A percentile compares a stretch with the other conserved stretches of the same genome.
Evolutionary conservation across 139 green algal species (phyloP).

Genomic region (Chlorella sp.): DNA sequence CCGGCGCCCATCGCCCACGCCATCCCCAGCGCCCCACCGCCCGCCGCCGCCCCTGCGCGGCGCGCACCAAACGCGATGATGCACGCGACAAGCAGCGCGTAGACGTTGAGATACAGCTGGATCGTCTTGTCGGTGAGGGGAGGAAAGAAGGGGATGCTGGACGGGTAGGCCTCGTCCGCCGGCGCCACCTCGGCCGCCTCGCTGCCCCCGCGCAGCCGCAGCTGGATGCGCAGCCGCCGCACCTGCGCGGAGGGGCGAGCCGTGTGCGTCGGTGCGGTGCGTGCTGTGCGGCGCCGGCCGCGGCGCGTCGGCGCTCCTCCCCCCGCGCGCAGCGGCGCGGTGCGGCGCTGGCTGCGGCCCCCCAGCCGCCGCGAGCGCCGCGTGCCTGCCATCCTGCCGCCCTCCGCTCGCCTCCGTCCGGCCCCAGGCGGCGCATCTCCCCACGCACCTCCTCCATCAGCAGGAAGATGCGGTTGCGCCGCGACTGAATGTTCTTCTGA

Average conservation of each 20-base stretch:
- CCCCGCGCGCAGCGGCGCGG: too few relatives aligned
- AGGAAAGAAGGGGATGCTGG: conserved; percentile 88
- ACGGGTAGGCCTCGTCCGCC: conserved; percentile 66
- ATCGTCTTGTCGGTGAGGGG: conserved; percentile 84
- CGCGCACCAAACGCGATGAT: conserved; percentile 97
- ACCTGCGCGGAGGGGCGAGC: conserved; percentile 8
- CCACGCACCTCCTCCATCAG: conserved; percentile 98
- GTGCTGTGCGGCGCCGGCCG: too few relatives aligned
- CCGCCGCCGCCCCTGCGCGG: too few relatives aligned
- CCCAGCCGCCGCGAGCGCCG: too few relatives aligned
- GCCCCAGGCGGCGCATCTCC: too few relatives aligned
- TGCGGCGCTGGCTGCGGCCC: too few relatives aligned
- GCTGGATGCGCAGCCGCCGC: conserved; percentile 90
- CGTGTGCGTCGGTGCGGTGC: too few relatives aligned
- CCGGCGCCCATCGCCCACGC: too few relatives aligned
- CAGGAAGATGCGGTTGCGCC: conserved; percentile 92
- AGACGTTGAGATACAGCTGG: conserved; percentile 85
- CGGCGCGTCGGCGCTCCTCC: too few relatives aligned
- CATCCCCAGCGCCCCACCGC: too few relatives aligned
- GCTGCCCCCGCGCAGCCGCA: conserved; percentile 73
- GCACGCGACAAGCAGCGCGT: conserved; percentile 58
- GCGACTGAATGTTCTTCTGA: conserved; percentile 66
- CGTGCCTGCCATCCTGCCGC: too few relatives aligned
- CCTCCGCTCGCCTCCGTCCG: too few relatives aligned
- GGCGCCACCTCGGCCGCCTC: neutral